Percentiles rank a stretch among this genome's conserved stretches.
phyloP scores from a whole-genome alignment of 2,329 filamentous ascomycete genomes.

The Aspergillus piperis region DNA sequence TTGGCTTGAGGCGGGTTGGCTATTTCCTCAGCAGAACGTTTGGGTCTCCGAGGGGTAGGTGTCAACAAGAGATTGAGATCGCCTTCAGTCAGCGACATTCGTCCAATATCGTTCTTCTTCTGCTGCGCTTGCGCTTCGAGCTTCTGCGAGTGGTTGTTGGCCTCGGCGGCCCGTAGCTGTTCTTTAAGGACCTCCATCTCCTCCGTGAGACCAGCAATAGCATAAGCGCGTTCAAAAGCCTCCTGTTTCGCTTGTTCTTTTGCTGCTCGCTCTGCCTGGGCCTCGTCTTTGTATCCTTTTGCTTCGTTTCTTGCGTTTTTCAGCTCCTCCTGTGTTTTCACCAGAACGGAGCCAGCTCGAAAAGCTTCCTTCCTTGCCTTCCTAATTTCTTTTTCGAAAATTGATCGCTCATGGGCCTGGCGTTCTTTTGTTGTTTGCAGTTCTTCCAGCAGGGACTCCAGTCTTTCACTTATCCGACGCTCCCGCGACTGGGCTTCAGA shows the following conservation, averaged over 20 bases:
- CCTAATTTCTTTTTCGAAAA: constrained; percentile 61
- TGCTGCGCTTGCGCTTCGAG: constrained; percentile 37
- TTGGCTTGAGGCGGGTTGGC: constrained; percentile 22
- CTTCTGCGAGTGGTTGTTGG: constrained; percentile 36
- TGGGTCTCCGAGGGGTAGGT: constrained; percentile 36
- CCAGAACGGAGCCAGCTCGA: constrained; percentile 55
- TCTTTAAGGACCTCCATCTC: constrained; percentile 48
- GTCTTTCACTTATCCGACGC: constrained; percentile 46
- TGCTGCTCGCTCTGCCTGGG: constrained; percentile 50
- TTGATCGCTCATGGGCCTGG: constrained; percentile 47
- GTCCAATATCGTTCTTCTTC: constrained; percentile 29
- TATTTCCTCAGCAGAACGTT: constrained; percentile 35
- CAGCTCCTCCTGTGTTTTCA: constrained; percentile 57
- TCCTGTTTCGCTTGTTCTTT: constrained; percentile 51
- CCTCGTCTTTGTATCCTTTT: constrained; percentile 55
- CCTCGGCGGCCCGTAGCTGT: constrained; percentile 42
- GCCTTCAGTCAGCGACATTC: constrained; percentile 33
- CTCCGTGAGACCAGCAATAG: constrained; percentile 47
- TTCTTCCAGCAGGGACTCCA: constrained; percentile 54
- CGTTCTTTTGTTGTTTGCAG: constrained; percentile 54
- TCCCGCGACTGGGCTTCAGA: constrained; percentile 47
- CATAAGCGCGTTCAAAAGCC: constrained; percentile 50
- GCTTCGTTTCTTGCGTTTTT: constrained; percentile 47
- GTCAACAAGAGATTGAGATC: constrained; percentile 35
- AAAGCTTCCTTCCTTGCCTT: constrained; percentile 60